phyloP scores from a whole-genome alignment of 2,329 filamentous ascomycete genomes.

The Cladophialophora immunda region DNA sequence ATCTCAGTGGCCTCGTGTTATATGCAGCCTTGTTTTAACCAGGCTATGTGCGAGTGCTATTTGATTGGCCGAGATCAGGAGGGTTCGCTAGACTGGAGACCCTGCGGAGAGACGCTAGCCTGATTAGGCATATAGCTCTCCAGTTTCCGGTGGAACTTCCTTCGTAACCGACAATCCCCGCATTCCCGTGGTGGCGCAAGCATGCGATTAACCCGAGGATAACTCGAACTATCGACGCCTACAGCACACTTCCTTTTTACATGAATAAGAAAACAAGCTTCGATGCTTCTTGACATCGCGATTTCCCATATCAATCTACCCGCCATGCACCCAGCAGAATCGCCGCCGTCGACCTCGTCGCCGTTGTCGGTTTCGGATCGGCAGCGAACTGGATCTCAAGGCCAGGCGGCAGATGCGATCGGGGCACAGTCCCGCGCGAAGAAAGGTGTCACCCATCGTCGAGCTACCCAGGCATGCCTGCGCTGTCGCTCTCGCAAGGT shows the following conservation, averaged over 20 bases:
- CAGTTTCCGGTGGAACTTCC: neutral
- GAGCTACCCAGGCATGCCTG: constrained; percentile 8
- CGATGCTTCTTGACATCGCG: neutral
- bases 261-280: neutral
- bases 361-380: neutral
- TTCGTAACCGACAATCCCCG: neutral
- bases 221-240: constrained; percentile 1
- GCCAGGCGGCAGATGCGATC: neutral
- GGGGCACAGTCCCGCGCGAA: neutral
- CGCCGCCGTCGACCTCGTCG: neutral
- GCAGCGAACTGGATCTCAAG: neutral
- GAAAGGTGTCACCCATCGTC: neutral
- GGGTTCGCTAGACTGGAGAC: neutral
- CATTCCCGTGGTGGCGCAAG: neutral
- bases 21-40: neutral
- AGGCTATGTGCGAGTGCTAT: neutral
- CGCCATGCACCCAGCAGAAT: neutral
- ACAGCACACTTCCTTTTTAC: neutral
- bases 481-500: constrained; percentile 13
- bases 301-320: neutral
- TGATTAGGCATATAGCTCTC: neutral
- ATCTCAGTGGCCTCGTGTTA: neutral
- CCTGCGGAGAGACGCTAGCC: neutral
- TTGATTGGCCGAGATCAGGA: neutral
- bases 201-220: neutral